Conservation (phyloP, 305 asterid genomes). For the Salvia sclarea region DNA sequence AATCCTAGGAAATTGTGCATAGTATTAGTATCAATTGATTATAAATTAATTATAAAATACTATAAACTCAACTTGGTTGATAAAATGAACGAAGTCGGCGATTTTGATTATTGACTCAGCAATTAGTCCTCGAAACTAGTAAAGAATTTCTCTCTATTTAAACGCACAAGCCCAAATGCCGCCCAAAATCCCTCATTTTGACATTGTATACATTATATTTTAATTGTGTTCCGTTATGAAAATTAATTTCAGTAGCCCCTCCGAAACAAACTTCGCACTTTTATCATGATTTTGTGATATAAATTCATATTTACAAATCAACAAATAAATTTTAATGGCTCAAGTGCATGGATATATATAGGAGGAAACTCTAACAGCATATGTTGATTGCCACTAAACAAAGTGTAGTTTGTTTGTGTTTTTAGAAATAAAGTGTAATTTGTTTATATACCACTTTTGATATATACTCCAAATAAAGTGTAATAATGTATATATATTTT, state of each 20-base stretch:
- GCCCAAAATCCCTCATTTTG: conserved; percentile 6
- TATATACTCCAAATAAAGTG: no score
- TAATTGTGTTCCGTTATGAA: neutral
- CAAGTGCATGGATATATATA: no score
- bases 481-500: no score
- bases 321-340: no score
- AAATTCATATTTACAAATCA: no score
- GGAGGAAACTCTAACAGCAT: no score
- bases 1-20: neutral
- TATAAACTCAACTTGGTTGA: neutral
- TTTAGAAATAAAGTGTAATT: no score
- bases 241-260: neutral
- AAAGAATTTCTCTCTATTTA: neutral
- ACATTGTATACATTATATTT: no score
- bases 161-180: conserved; percentile 20
- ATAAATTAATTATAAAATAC: neutral
- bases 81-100: conserved; percentile 1
- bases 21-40: no score
- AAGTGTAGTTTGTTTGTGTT: no score
- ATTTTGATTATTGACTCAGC: conserved; percentile 23
- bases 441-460: no score
- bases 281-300: neutral
- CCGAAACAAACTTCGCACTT: neutral
- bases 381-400: no score
- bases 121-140: neutral